Percentiles rank a stretch among this genome's conserved stretches.
Evolutionary conservation across 1,284 basidiomycete species (phyloP).

Genomic region (Cryptococcus maquisensis): DNA sequence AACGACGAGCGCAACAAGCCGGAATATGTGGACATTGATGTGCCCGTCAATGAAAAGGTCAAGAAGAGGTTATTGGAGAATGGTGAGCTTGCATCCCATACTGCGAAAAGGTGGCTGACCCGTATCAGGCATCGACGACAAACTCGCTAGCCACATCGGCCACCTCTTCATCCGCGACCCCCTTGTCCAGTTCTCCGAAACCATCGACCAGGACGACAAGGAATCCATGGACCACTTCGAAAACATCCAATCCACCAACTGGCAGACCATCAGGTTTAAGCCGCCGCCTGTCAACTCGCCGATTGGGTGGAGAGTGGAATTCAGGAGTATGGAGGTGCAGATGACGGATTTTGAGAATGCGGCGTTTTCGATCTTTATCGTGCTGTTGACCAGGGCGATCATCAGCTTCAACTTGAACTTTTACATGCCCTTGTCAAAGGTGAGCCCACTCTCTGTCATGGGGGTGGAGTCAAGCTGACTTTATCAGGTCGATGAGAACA

Average conservation of each 20-base stretch:
- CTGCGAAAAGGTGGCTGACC: neutral
- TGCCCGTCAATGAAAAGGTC: constrained; percentile 74
- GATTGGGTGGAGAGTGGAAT: constrained; percentile 98
- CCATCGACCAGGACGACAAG: constrained; percentile 83
- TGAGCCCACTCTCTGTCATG: constrained; percentile 41
- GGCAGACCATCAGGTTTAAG: constrained; percentile 99
- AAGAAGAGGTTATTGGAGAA: constrained; percentile 66
- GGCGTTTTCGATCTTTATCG: constrained; percentile 89
- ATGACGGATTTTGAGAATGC: constrained; percentile 99
- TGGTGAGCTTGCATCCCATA: constrained; percentile 56
- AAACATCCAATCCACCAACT: constrained; percentile 99
- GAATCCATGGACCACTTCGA: constrained; percentile 94
- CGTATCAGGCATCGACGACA: constrained; percentile 71
- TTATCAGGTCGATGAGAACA: constrained; percentile 89
- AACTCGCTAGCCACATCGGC: constrained; percentile 85
- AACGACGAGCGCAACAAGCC: constrained; percentile 79
- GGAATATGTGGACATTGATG: constrained; percentile 84
- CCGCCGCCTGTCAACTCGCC: constrained; percentile 85
- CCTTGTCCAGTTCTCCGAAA: constrained; percentile 91
- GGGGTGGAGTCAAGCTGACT: constrained; percentile 1
- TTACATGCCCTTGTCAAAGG: constrained; percentile 95
- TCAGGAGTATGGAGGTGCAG: constrained; percentile 98
- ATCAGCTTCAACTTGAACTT: constrained; percentile 87
- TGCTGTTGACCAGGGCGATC: constrained; percentile 89
- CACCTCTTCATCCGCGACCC: constrained; percentile 98